A percentile compares a stretch with the other conserved stretches of the same genome.
phyloP scores from a whole-genome alignment of 108 stramenopile species.

The Nitzschia sp. region DNA sequence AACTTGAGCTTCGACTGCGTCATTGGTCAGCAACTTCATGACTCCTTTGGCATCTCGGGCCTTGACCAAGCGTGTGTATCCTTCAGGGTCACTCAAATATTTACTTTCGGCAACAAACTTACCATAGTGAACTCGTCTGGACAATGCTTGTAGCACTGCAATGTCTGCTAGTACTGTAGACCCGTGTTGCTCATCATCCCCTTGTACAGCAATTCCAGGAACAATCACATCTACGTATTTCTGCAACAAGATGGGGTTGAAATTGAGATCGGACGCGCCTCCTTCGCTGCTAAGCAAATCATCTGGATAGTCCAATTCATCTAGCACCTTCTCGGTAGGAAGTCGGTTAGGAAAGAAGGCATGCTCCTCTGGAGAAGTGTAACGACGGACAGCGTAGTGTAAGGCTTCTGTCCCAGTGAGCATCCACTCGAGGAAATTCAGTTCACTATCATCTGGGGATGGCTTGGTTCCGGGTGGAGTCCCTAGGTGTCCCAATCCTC shows the following conservation, averaged over 20 bases:
- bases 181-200: conserved; percentile 98
- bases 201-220: conserved; percentile 65
- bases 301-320: conserved; percentile 78
- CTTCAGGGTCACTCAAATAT: conserved; percentile 82
- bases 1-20: conserved; percentile 91
- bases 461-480: conserved; percentile 45
- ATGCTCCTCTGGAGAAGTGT: conserved; percentile 97
- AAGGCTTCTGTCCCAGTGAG: conserved; percentile 92
- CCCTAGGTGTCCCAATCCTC: conserved; percentile 64
- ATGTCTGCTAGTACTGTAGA: conserved; percentile 88
- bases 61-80: conserved; percentile 84
- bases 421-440: conserved; percentile 93
- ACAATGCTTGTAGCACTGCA: conserved; percentile 87
- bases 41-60: conserved; percentile 93
- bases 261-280: conserved; percentile 77
- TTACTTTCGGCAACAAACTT: conserved; percentile 98
- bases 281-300: conserved; percentile 63
- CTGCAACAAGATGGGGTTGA: conserved; percentile 83
- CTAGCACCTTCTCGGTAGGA: conserved; percentile 69
- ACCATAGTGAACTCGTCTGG: conserved; percentile 93
- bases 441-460: conserved; percentile 27
- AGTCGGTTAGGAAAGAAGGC: conserved; percentile 86
- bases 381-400: conserved; percentile 93
- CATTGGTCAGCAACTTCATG: conserved; percentile 92
- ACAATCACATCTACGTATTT: conserved; percentile 84